Base-by-base conservation (phyloP, 2,329 filamentous ascomycete species). In the Alternaria sp. region DNA sequence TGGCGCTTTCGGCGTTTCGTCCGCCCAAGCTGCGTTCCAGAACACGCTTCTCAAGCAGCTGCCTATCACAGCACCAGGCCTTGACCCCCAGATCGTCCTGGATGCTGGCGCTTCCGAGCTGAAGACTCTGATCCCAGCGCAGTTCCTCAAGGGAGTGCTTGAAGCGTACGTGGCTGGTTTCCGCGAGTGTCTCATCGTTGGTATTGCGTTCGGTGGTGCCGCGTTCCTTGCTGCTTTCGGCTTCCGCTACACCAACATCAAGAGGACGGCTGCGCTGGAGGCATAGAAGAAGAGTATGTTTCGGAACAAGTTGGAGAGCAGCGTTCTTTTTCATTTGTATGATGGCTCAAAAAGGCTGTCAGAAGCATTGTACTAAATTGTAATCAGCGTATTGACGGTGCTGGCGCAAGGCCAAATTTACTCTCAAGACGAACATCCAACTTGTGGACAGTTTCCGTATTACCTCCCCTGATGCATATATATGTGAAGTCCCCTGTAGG, bases 1-100 rank as follows among this genome's bases (percentile, higher is more conserved):
- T 13, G 81, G 81, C 19, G 78, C 82, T n/a, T 75, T 84, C 60
- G 79, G 77, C 55, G 70, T 82, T 43, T 75, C 79, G 1, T 78
- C 79, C 9, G 81, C 72, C 0, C 81, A 84, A 64, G 71, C 73
- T 19, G 69, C 74, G 6, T 84, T 86, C 70, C 71, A 74, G 23
- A 81, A 82, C 58, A 68, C 71, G 7, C 69, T 85, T 0, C 61
- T 79, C 15, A 64, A 64, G 12, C 65, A 66, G 3, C 66, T 83
- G 2, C 63, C 72, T 1, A 59, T 65, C 12, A 73, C 77, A 7
- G 78, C 78, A 0, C 79, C 81, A 0, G 69, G 54, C 0, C 36
- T 64, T 1, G 28, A 61, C n/a, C 64, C 61, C 2, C 21, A 44
- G 2, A 44, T 62, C 9, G 74, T 83, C 4, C 68, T 83, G 17